These are phyloP conservation scores for Phyllosticta citrichinensis DNA, from an alignment of 2,329 filamentous ascomycete species.

Conservation along the genomic window DNA sequence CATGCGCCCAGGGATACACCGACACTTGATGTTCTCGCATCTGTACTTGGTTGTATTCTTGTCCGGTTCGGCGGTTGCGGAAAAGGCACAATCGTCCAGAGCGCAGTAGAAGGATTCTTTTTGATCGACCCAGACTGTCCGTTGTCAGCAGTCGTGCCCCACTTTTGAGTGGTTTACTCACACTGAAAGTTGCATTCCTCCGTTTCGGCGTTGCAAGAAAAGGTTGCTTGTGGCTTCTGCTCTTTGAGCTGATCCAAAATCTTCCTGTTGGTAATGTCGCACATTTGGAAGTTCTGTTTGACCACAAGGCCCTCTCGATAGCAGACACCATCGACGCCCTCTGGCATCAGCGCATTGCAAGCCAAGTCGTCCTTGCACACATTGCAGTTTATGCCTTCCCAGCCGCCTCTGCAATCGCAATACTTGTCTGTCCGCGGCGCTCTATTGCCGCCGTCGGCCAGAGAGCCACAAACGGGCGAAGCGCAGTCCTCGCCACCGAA, in stretches of 20 bases:
- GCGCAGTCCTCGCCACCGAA: conserved; percentile 94
- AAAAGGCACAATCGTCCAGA: conserved; percentile 69
- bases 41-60: conserved; percentile 76
- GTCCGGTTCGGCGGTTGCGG: conserved; percentile 54
- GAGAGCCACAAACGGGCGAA: conserved; percentile 79
- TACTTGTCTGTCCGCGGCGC: conserved; percentile 55
- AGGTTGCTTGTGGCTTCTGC: conserved; percentile 85
- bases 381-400: conserved; percentile 94
- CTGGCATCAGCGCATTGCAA: conserved; percentile 81
- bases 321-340: conserved; percentile 73
- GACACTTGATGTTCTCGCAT: conserved; percentile 76
- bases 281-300: conserved; percentile 94
- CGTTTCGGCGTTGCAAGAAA: conserved; percentile 70
- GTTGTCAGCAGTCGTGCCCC: conserved; percentile 13
- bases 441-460: conserved; percentile 71
- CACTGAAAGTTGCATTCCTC: conserved; percentile 90
- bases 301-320: conserved; percentile 86
- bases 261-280: conserved; percentile 91
- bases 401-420: conserved; percentile 86
- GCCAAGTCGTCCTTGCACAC: conserved; percentile 77
- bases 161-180: conserved; percentile 33
- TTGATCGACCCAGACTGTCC: conserved; percentile 82
- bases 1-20: conserved; percentile 84
- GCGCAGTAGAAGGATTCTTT: conserved; percentile 94
- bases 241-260: conserved; percentile 79